A percentile compares a stretch with the other conserved stretches of the same genome.
Evolutionary conservation across 2,329 filamentous ascomycete genomes (phyloP).

Genomic region (Neonectria sp.): DNA sequence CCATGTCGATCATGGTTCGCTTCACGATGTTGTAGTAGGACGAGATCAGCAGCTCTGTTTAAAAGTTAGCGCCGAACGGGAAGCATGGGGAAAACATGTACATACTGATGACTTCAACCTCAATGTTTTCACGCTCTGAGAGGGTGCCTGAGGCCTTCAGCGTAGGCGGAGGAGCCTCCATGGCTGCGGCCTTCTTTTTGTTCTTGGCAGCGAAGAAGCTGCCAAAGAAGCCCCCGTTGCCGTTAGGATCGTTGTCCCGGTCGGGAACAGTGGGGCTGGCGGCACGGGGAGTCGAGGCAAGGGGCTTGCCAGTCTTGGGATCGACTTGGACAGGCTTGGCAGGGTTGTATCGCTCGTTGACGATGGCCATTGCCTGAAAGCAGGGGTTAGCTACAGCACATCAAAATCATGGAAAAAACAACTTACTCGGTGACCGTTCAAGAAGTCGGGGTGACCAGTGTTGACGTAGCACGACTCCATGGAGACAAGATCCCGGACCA

Average conservation of each 20-base stretch:
- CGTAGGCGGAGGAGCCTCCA: conserved; percentile 94
- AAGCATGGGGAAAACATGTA: conserved; percentile 41
- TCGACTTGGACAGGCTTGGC: conserved; percentile 94
- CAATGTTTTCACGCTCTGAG: conserved; percentile 93
- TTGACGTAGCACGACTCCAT: conserved; percentile 99
- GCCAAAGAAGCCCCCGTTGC: conserved; percentile 91
- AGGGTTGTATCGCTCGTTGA: conserved; percentile 90
- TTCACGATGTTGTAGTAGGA: conserved; percentile 99
- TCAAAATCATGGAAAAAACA: background rate
- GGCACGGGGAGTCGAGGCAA: conserved; percentile 79
- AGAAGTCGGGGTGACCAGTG: conserved; percentile 97
- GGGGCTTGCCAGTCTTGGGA: conserved; percentile 97
- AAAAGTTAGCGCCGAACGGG: conserved; percentile 30
- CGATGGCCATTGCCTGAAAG: conserved; percentile 93
- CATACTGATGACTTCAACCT: conserved; percentile 98
- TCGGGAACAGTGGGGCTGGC: conserved; percentile 78
- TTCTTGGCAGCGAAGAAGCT: conserved; percentile 99
- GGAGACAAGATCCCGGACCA: conserved; percentile 90
- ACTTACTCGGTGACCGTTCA: conserved; percentile 90
- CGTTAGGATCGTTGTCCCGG: conserved; percentile 58
- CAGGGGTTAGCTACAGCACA: conserved; percentile 22
- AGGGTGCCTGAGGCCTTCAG: conserved; percentile 95
- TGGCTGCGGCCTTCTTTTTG: conserved; percentile 99
- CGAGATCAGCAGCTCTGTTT: conserved; percentile 88
- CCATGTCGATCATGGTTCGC: conserved; percentile 99